Base-by-base conservation (phyloP, 2,329 filamentous ascomycete genomes). In the Fonsecaea pugnacius region DNA sequence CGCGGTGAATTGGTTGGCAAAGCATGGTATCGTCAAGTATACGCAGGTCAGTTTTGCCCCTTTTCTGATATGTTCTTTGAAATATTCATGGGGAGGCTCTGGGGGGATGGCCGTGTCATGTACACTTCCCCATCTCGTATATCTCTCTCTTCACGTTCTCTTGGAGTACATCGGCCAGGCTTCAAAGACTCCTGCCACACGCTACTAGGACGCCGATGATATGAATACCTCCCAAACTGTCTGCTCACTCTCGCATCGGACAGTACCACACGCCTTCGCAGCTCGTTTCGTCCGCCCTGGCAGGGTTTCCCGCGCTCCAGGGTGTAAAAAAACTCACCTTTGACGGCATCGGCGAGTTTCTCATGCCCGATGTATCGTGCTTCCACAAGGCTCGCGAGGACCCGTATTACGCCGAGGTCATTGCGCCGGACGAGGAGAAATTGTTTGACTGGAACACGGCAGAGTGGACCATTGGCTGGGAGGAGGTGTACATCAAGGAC, bases 401-500 rank as follows among this genome's bases (percentile, higher is more conserved):
- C 30, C 57, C 32, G 6, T 59, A 59, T 18, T 59, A 59, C 32
- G 30, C 48, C 43, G 30, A 36, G 27, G 43, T 59, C 18, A 16
- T 59, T 32, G 21, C 35, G 43, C 57, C 57, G 3, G 57, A 59
- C 18, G 57, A 59, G 33, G 32, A 59, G 5, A 18, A 27, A 32
- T 35, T 59, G n/a, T 59, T 59, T 36, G 57, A 59, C 7, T 59
- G 57, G 57, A 18, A 24, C 6, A 27, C 57, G 18, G 46, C 8
- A 5, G 32, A 51, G 43, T 59, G 57, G 57, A 59, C 46, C 21
- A 18, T 59, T 14, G 57, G 57, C 5, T 59, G 57, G 57, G 57
- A 59, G 36, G 43, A 51, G 46, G 57, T 59, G 32, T 59, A 40
- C 16, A 59, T 59, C 32, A 51, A 59, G 46, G 57, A 59, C 14